phyloP scores from a whole-genome alignment of 352 stramenopile genomes.

The Pythium scleroteichum region DNA sequence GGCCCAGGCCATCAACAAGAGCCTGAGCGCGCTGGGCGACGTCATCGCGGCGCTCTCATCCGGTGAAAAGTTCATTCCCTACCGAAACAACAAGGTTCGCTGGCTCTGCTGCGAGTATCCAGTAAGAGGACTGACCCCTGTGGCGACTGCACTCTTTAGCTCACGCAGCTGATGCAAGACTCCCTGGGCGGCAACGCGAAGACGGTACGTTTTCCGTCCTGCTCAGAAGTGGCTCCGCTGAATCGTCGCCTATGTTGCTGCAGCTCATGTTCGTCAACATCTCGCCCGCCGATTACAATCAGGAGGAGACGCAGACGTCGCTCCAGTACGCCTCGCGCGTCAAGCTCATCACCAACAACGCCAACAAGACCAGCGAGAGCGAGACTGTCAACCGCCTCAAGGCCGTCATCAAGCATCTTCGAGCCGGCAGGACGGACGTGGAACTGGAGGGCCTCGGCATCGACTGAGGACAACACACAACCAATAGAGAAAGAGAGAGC shows the following conservation, averaged over 20 bases:
- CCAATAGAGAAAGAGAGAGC: not conserved
- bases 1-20: conserved; percentile 91
- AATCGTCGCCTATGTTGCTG: not conserved
- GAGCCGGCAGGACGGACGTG: conserved; percentile 61
- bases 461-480: conserved; percentile 30
- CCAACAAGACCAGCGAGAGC: conserved; percentile 86
- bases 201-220: conserved; percentile 50
- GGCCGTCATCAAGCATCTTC: conserved; percentile 80
- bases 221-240: not conserved
- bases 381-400: conserved; percentile 84
- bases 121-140: not conserved
- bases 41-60: conserved; percentile 91
- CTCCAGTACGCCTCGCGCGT: conserved; percentile 82
- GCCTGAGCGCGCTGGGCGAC: conserved; percentile 87
- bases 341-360: conserved; percentile 89
- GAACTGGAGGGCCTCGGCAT: conserved; percentile 62
- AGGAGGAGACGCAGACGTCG: conserved; percentile 86
- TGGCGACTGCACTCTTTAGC: conserved; percentile 27
- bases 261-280: conserved; percentile 92
- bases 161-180: conserved; percentile 93
- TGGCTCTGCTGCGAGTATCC: not conserved
- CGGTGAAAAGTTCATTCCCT: conserved; percentile 93
- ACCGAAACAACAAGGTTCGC: conserved; percentile 90
- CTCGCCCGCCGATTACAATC: conserved; percentile 88
- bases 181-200: conserved; percentile 93